Evolutionary conservation across 306 rosid genomes (phyloP).

Genomic region (Rosa lucieae): DNA sequence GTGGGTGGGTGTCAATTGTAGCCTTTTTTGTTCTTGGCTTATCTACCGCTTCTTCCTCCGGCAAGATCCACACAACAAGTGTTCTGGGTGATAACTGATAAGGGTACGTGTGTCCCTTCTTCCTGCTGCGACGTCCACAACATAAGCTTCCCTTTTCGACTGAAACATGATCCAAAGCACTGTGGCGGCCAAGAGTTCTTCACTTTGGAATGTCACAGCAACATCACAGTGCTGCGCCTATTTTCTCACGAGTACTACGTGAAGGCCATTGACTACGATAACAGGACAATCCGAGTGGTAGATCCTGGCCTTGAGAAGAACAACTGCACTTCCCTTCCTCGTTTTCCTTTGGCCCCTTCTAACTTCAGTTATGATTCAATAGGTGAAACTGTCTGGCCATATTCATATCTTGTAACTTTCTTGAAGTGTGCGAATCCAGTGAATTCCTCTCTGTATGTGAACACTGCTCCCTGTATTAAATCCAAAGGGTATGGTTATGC

Average conservation of each 20-base stretch:
- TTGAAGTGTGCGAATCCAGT: neutral
- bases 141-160: slow-evolving; percentile 30
- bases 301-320: neutral
- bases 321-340: neutral
- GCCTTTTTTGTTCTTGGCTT: no score
- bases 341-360: neutral
- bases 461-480: neutral
- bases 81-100: no score
- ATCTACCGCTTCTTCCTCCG: no score
- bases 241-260: neutral
- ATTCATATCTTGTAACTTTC: no score
- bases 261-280: slow-evolving; percentile 26
- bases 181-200: slow-evolving; percentile 3
- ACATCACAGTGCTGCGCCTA: neutral
- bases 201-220: slow-evolving; percentile 22
- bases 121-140: slow-evolving; percentile 17
- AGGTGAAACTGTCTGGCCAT: no score
- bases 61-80: no score
- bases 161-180: neutral
- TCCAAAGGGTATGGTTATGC: neutral
- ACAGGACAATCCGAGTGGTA: neutral
- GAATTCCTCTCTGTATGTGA: neutral
- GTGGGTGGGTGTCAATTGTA: no score
- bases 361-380: no score
- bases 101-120: neutral